phyloP scores from a whole-genome alignment of 2,329 filamentous ascomycete genomes.

The Macroventuria anomochaeta region DNA sequence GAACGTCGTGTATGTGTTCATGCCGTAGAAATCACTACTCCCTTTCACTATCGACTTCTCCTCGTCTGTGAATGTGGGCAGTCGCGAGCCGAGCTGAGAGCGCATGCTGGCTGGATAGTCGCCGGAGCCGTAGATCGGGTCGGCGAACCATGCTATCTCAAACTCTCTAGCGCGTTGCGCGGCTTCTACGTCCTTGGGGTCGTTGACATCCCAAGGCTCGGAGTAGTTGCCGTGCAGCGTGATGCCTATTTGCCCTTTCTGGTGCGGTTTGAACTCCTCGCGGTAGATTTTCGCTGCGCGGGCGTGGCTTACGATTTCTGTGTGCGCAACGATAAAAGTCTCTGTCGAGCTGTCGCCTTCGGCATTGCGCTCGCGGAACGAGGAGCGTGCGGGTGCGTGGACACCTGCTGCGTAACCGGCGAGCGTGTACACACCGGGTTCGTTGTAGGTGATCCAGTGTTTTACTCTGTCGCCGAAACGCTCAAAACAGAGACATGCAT shows the following conservation, averaged over 20 bases:
- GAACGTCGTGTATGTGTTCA: slow-evolving; percentile 55
- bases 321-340: slow-evolving; percentile 48
- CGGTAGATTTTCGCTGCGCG: slow-evolving; percentile 50
- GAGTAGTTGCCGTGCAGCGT: slow-evolving; percentile 54
- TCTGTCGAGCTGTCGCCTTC: slow-evolving; percentile 27
- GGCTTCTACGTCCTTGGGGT: slow-evolving; percentile 17
- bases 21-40: slow-evolving; percentile 46
- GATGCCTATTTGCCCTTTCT: slow-evolving; percentile 52
- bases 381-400: slow-evolving; percentile 33
- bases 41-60: slow-evolving; percentile 47
- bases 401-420: slow-evolving; percentile 45
- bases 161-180: slow-evolving; percentile 53
- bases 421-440: slow-evolving; percentile 40
- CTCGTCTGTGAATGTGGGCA: slow-evolving; percentile 50
- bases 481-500: slow-evolving; percentile 48
- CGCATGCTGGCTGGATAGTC: slow-evolving; percentile 53
- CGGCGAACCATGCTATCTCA: slow-evolving; percentile 53
- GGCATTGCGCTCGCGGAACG: slow-evolving; percentile 12
- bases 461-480: slow-evolving; percentile 51
- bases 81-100: slow-evolving; percentile 42
- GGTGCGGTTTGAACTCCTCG: slow-evolving; percentile 48
- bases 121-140: slow-evolving; percentile 34
- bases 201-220: slow-evolving; percentile 42
- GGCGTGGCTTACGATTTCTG: slow-evolving; percentile 50
- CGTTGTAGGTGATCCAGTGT: slow-evolving; percentile 53